Evolutionary conservation across 2,329 filamentous ascomycete genomes (phyloP).

Genomic region (Plectosphaerella plurivora): DNA sequence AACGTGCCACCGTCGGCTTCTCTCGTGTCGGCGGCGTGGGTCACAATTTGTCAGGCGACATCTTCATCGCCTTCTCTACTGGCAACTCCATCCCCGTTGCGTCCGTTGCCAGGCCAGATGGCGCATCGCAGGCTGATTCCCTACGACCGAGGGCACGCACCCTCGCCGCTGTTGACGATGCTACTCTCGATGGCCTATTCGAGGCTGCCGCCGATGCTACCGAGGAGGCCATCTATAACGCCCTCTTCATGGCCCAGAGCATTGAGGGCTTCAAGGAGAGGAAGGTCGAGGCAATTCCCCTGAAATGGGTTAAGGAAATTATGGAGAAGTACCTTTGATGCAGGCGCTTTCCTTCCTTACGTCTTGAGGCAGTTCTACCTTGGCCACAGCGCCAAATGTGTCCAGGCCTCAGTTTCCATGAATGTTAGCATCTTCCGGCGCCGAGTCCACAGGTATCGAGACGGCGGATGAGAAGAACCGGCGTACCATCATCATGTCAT

Average conservation of each 20-base stretch:
- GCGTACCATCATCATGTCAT: too few species aligned
- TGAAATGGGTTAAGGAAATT: conserved; percentile 40
- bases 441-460: too few species aligned
- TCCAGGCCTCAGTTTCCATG: neutral
- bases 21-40: conserved; percentile 57
- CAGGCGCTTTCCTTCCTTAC: neutral
- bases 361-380: too few species aligned
- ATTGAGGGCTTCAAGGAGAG: conserved; percentile 49
- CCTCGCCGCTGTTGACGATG: conserved; percentile 49
- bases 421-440: too few species aligned
- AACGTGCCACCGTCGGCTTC: conserved; percentile 58
- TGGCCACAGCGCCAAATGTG: neutral
- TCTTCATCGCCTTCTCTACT: conserved; percentile 65
- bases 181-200: conserved; percentile 57
- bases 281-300: conserved; percentile 44
- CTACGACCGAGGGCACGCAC: conserved; percentile 28
- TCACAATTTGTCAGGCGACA: conserved; percentile 59
- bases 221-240: conserved; percentile 64
- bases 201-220: conserved; percentile 58
- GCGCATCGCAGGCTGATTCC: conserved; percentile 32
- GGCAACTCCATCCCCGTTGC: conserved; percentile 46
- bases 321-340: conserved; percentile 28
- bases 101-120: conserved; percentile 18
- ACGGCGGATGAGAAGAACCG: too few species aligned
- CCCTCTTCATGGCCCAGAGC: conserved; percentile 55